Evolutionary conservation across 2,329 filamentous ascomycete genomes (phyloP).

Genomic region (Cryphonectria parasitica): DNA sequence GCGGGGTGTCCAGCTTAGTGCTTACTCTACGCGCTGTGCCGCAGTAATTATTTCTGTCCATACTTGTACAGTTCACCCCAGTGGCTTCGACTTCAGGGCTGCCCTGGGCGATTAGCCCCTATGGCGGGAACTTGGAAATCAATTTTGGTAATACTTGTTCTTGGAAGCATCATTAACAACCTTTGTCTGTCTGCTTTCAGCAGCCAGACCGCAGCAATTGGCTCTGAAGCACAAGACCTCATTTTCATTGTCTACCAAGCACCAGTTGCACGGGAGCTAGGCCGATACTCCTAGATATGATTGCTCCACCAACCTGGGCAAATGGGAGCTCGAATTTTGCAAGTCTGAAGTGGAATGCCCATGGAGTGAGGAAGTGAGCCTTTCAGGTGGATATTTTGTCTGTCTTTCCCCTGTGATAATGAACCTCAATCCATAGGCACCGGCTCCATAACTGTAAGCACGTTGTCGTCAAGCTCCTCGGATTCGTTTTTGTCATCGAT

Average conservation of each 20-base stretch:
- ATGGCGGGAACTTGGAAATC: background rate
- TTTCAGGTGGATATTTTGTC: background rate
- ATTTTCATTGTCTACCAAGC: too few species aligned
- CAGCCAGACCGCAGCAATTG: background rate
- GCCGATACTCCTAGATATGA: background rate
- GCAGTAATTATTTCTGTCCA: too few species aligned
- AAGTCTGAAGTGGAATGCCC: background rate
- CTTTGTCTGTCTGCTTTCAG: background rate
- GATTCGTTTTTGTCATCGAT: background rate
- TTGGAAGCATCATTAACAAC: background rate
- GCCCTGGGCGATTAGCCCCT: too few species aligned
- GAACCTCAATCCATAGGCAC: background rate
- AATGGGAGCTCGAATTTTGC: background rate
- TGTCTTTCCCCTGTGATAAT: background rate
- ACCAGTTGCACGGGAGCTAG: background rate
- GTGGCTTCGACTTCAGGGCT: background rate
- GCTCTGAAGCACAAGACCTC: background rate
- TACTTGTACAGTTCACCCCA: too few species aligned
- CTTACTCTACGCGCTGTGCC: too few species aligned
- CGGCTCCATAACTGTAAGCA: background rate
- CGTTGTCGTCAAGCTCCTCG: background rate
- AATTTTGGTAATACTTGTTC: background rate
- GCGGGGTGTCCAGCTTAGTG: too few species aligned
- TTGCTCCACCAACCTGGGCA: background rate
- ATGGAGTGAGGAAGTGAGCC: too few species aligned